Evolutionary conservation across 2,329 filamentous ascomycete species (phyloP).

Genomic region (Cercospora sojina): DNA sequence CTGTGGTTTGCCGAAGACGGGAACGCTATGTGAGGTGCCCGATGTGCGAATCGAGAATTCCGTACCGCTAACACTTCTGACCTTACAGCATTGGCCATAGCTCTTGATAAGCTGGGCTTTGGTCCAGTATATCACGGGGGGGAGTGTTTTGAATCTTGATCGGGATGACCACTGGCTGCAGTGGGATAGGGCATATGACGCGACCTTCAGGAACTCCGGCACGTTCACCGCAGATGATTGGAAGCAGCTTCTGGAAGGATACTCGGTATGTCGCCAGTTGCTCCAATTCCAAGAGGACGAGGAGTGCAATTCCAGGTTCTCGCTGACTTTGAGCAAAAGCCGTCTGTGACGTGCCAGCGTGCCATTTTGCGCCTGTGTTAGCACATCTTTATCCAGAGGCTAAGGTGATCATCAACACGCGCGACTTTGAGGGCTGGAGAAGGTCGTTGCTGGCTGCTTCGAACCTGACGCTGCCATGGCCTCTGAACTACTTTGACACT

Average conservation of each 20-base stretch:
- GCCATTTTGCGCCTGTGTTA: neutral
- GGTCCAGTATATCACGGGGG: neutral
- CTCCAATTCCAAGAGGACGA: neutral
- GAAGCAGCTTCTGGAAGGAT: neutral
- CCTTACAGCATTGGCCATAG: neutral
- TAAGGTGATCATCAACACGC: constrained; percentile 39
- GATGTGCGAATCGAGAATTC: neutral
- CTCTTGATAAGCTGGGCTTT: neutral
- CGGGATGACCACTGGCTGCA: neutral
- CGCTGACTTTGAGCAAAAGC: neutral
- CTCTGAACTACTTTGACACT: neutral
- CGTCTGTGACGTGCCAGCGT: neutral
- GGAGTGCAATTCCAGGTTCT: neutral
- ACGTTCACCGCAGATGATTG: neutral
- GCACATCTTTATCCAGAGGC: constrained; percentile 38
- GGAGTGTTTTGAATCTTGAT: neutral
- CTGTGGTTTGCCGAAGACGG: neutral
- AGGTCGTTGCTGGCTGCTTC: neutral
- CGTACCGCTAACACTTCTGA: neutral
- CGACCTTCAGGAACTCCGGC: neutral
- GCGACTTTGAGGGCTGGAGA: constrained; percentile 22
- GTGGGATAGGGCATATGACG: neutral
- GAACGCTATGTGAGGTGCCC: neutral
- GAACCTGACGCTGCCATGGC: neutral
- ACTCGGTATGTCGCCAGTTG: neutral